Evolutionary conservation across 257 asterid genomes (phyloP), one percentile per base, ranked within the genome.

Genomic region (Ballota nigra): DNA sequence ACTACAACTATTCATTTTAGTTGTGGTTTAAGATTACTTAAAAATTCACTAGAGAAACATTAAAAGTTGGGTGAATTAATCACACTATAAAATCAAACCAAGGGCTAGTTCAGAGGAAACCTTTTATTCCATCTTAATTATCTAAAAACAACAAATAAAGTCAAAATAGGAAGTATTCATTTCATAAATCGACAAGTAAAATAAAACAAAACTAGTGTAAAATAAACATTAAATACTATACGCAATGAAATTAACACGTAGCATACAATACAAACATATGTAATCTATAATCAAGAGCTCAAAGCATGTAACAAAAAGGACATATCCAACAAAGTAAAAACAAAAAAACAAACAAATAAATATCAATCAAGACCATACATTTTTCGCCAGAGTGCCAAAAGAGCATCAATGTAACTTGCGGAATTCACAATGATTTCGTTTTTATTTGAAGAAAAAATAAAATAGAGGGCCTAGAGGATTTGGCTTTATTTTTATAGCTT

Each of bases 381-480:
- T 72, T 78, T n/a, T 68, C 76, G 67, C 72, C 45, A 8, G 53
- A 64, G 67, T 53, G 66, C 75, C 71, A 20, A 69, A n/a, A 4
- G 28, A 60, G 24, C 63, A 41, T 73, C 49, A 24, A 47, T 31
- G 33, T 52, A 45, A 45, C 53, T 45, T 45, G 53, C 19, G 53
- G 53, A 45, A 4, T 45, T 45, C 18, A 19, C 53, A 45, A 45
- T 15, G 19, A 45, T n/a, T 15, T 45, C 53, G 53, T 45, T 45
- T 45, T 45, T 15, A 45, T 45, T 45, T 15, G 20, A 45, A 45
- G 8, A 26, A 40, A 40, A 40, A 40, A 36, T 8, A 40, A 40
- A 40, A 40, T 12, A 40, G 15, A 40, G 47, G 47, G 47, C 47
- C 47, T 40, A 10, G n/a, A 15, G 8, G 20, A 45, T 45, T 45